Evolutionary conservation across 208 protist genomes (phyloP), one percentile per base, ranked within the genome.

Genomic region (Wallacemonas rigidus): DNA sequence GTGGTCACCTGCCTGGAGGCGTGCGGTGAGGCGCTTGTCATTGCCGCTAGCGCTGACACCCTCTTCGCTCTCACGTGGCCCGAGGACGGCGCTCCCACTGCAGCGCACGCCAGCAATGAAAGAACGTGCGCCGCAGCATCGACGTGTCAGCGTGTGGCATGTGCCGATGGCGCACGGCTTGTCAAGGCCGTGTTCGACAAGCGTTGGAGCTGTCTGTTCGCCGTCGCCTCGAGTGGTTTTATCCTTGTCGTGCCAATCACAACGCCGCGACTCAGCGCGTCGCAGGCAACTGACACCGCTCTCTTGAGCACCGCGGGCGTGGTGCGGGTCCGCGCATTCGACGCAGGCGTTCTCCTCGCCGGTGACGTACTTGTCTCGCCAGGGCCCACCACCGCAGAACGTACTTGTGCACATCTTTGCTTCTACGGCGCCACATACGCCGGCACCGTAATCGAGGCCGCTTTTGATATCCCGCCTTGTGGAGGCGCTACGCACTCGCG

Each of bases 401-500:
- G 7, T 7, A 39, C 41, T n/a, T 3, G 38, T 5, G 39, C 36
- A 11, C 26, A 9, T 4, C 5, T 74, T 43, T 39, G 65, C 0
- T 45, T 92, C 1, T 94, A 89, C 64, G 67, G 78, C 15, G 87
- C 76, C 6, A 90, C 85, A 2, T 95, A 92, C 69, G 70, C 83
- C 0, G 90, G 90, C 0, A 64, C 65, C 14, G 79, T 95, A 41
- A 64, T 81, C 3, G 85, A 83, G 43, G 91, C 81, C 82, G 41
- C 48, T 57, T 6, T 79, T 17, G 53, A 67, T 4, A 51, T 75
- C 6, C 50, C 45, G 9, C 9, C 11, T 38, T 17, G 6, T 14
- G 54, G 15, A 58, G 54, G 12, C 45, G 45, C 45, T 12, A 12
- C 8, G 6, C 45, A 50, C 8, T 6, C 45, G 12, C 45, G 8